These are phyloP conservation scores for Jaapia argillacea DNA, from an alignment of 768 basidiomycete genomes.

Conservation along the genomic window DNA sequence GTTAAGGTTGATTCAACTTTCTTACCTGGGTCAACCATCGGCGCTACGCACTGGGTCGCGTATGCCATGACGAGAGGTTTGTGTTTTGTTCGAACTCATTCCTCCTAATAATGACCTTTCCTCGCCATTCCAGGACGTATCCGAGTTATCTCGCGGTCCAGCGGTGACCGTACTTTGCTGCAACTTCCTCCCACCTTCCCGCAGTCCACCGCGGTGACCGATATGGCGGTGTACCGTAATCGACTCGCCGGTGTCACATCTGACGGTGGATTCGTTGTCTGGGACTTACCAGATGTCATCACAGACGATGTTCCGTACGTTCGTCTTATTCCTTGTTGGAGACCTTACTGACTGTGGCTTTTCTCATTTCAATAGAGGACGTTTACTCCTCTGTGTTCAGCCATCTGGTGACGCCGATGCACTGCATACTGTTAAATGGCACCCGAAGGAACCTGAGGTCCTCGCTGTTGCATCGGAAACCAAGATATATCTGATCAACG, in stretches of 20 bases:
- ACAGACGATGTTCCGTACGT: constrained; percentile 83
- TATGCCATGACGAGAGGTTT: constrained; percentile 84
- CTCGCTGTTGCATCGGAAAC: constrained; percentile 77
- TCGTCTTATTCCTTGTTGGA: background rate
- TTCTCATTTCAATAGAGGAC: constrained; percentile 34
- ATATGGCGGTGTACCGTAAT: constrained; percentile 82
- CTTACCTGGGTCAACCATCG: constrained; percentile 79
- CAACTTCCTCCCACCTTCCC: constrained; percentile 60
- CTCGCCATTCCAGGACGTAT: constrained; percentile 47
- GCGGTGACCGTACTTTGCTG: constrained; percentile 80
- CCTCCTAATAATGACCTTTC: background rate
- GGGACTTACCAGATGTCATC: constrained; percentile 77
- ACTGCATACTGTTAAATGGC: constrained; percentile 81
- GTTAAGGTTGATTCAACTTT: constrained; percentile 82
- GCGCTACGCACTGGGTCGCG: constrained; percentile 87
- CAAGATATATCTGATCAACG: constrained; percentile 67
- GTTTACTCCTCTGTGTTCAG: constrained; percentile 56
- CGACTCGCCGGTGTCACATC: constrained; percentile 79
- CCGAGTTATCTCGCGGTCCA: constrained; percentile 80
- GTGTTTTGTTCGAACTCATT: constrained; percentile 4
- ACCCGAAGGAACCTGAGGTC: constrained; percentile 71
- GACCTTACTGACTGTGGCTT: constrained; percentile 3
- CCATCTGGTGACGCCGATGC: constrained; percentile 51
- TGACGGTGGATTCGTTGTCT: constrained; percentile 83
- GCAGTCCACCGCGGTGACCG: constrained; percentile 53